phyloP scores from a whole-genome alignment of 768 basidiomycete genomes.

The Lactarius psammicola region DNA sequence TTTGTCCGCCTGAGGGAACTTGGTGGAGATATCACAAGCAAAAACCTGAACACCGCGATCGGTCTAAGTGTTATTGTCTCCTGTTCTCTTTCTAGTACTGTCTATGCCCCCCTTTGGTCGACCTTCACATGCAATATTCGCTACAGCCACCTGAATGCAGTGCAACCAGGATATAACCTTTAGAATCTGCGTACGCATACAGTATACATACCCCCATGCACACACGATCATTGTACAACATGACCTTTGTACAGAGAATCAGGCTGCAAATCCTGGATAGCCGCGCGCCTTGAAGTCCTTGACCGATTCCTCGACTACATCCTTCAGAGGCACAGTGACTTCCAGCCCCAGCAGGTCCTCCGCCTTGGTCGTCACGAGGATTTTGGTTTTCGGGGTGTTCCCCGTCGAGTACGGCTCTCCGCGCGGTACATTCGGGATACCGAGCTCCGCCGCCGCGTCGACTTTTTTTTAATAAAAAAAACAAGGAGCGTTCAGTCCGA shows the following conservation, averaged over 20 bases:
- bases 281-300: conserved; percentile 20
- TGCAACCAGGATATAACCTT: background rate
- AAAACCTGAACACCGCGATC: too few species aligned
- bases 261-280: conserved; percentile 12
- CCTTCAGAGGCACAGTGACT: conserved; percentile 3
- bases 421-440: conserved; percentile 8
- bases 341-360: conserved; percentile 15
- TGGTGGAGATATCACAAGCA: too few species aligned
- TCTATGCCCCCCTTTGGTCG: too few species aligned
- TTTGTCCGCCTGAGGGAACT: too few species aligned
- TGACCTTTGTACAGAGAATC: background rate
- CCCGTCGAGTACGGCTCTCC: conserved; percentile 16
- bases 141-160: too few species aligned
- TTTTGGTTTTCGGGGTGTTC: background rate
- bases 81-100: too few species aligned
- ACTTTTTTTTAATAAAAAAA: conserved; percentile 2
- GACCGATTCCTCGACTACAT: conserved; percentile 10
- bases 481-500: background rate
- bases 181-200: background rate
- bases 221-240: background rate
- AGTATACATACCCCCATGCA: too few species aligned
- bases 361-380: conserved; percentile 4
- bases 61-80: too few species aligned
- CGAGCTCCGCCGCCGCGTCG: conserved; percentile 15
- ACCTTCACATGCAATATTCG: too few species aligned